Evolutionary conservation across 1,139 yeast species (phyloP).

Genomic region (Scheffersomyces cryptocercus): DNA sequence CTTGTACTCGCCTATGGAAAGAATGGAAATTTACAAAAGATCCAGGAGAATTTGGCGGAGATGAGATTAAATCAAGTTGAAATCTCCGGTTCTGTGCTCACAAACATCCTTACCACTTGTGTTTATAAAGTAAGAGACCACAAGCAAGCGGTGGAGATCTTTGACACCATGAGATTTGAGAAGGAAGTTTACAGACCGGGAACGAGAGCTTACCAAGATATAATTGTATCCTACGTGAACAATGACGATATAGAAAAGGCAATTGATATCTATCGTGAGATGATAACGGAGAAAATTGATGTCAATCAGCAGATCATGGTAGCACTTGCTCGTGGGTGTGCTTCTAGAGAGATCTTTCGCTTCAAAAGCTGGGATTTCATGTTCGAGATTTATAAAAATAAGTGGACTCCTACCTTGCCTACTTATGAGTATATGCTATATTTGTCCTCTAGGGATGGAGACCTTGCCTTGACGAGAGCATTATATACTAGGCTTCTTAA

Average conservation of each 20-base stretch:
- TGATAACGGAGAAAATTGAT: slow-evolving; percentile 39
- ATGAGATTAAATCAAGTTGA: slow-evolving; percentile 52
- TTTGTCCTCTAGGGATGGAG: slow-evolving; percentile 78
- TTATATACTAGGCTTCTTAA: slow-evolving; percentile 58
- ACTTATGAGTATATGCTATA: slow-evolving; percentile 71
- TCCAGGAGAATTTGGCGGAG: slow-evolving; percentile 40
- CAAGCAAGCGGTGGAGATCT: slow-evolving; percentile 67
- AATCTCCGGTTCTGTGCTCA: slow-evolving; percentile 61
- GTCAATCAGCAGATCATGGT: slow-evolving; percentile 53
- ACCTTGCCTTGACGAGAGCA: slow-evolving; percentile 71
- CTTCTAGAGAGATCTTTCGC: slow-evolving; percentile 49
- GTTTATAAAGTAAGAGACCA: slow-evolving; percentile 54
- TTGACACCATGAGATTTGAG: slow-evolving; percentile 83
- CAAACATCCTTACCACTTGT: slow-evolving; percentile 67
- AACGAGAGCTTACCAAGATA: slow-evolving; percentile 63
- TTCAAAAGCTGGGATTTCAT: slow-evolving; percentile 77
- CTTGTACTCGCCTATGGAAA: slow-evolving; percentile 47
- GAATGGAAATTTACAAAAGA: slow-evolving; percentile 25
- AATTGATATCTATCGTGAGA: slow-evolving; percentile 72
- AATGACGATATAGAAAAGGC: slow-evolving; percentile 69
- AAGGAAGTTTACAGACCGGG: slow-evolving; percentile 68
- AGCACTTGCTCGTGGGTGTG: slow-evolving; percentile 74
- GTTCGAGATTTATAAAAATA: slow-evolving; percentile 59
- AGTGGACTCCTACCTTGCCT: slow-evolving; percentile 49
- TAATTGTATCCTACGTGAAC: slow-evolving; percentile 66